Conservation (phyloP, 2,329 filamentous ascomycete genomes). For the Paraphaeosphaeria sporulosa region DNA sequence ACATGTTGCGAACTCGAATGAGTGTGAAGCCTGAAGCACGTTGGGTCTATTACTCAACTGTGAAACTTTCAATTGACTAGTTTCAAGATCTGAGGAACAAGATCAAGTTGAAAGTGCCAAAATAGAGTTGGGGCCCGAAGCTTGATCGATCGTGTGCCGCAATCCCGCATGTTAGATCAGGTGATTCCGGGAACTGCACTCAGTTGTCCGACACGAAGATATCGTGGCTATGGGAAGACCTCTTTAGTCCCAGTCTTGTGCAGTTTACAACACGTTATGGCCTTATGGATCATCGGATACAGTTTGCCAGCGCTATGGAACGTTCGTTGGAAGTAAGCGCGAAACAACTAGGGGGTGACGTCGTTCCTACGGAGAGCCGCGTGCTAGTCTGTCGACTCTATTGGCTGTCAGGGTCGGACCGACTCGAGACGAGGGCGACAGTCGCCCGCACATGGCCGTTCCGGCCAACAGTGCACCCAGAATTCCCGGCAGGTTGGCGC, state of each 20-base stretch:
- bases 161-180: no score
- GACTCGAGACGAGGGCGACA: constrained; percentile 1
- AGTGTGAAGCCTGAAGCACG: no score
- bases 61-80: no score
- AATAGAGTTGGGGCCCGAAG: no score
- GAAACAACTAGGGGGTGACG: background rate
- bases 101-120: no score
- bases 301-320: background rate
- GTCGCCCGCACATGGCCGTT: constrained; percentile 11
- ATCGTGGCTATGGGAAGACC: background rate
- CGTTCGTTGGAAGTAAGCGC: background rate
- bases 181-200: constrained; percentile 40
- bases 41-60: no score
- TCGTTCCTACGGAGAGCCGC: background rate
- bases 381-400: background rate
- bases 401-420: background rate
- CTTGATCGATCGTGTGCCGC: no score
- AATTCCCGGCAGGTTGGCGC: constrained; percentile 7
- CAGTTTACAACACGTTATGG: background rate
- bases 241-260: background rate
- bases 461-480: constrained; percentile 12
- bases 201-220: background rate
- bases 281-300: background rate
- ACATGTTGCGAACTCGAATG: no score
- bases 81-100: no score